phyloP scores from a whole-genome alignment of 805 yeast species.

The Lipomyces yamadae region DNA sequence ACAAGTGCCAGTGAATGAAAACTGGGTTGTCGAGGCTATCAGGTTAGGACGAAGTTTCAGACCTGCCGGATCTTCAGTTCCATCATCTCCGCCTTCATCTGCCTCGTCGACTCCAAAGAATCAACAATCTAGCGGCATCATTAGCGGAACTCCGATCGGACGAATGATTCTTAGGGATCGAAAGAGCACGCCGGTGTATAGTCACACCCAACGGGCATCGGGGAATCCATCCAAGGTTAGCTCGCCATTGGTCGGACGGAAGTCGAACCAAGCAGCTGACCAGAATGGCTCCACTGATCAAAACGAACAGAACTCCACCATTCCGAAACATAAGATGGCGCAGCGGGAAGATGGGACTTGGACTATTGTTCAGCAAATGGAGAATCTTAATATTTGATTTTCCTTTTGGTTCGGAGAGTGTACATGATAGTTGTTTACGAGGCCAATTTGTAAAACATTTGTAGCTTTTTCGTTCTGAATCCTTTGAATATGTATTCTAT shows the following conservation, averaged over 20 bases:
- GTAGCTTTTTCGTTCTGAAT: too few species aligned
- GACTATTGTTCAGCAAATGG: neutral
- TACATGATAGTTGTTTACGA: neutral
- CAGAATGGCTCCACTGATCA: neutral
- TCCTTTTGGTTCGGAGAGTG: neutral
- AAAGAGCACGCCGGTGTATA: slow-evolving; percentile 18
- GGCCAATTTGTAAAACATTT: neutral
- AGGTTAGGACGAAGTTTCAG: slow-evolving; percentile 44
- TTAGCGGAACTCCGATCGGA: slow-evolving; percentile 1
- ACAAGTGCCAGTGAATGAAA: slow-evolving; percentile 7
- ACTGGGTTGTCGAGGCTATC: slow-evolving; percentile 41
- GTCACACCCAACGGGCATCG: neutral
- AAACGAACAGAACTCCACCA: neutral
- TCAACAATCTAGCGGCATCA: neutral
- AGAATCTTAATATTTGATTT: neutral
- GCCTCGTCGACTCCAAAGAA: slow-evolving; percentile 10
- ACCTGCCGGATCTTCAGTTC: slow-evolving; percentile 29
- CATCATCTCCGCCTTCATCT: neutral
- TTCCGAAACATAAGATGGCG: neutral
- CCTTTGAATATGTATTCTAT: neutral
- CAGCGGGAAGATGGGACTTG: slow-evolving; percentile 2
- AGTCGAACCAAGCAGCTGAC: neutral
- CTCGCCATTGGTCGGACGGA: slow-evolving; percentile 12
- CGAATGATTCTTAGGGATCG: slow-evolving; percentile 23
- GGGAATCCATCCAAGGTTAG: slow-evolving; percentile 2